phyloP scores from a whole-genome alignment of 75 land plant species.

The Selaginella tamariscina region DNA sequence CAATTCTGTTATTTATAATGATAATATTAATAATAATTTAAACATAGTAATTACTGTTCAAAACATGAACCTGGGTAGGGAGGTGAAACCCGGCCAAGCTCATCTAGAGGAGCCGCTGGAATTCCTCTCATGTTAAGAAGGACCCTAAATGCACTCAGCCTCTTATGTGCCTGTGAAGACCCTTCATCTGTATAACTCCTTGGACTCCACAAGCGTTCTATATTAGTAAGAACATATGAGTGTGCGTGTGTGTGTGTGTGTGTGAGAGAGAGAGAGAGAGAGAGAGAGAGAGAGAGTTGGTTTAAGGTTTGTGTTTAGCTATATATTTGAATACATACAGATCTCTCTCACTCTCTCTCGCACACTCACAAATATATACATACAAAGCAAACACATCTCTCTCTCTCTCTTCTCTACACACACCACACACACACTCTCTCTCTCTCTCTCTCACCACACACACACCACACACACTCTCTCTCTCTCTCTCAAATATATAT shows the following conservation, averaged over 20 bases:
- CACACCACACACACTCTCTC: too few species aligned
- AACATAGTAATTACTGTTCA: background rate
- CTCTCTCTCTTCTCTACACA: too few species aligned
- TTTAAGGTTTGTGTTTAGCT: background rate
- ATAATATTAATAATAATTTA: too few species aligned
- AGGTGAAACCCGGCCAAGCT: background rate
- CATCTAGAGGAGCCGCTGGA: background rate
- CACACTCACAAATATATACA: too few species aligned
- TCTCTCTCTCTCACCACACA: too few species aligned
- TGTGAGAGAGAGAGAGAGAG: too few species aligned
- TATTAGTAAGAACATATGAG: background rate
- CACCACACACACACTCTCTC: too few species aligned
- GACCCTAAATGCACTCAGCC: background rate
- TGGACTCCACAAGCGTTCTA: slow-evolving; percentile 2
- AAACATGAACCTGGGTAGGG: background rate
- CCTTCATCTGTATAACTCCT: background rate
- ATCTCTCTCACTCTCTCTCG: too few species aligned
- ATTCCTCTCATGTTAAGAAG: background rate
- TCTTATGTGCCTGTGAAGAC: background rate
- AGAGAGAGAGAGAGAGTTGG: background rate
- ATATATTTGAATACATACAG: background rate
- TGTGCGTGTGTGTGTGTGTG: background rate
- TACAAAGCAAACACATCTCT: too few species aligned
- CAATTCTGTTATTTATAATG: too few species aligned
- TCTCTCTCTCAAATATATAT: too few species aligned